Conservation (phyloP, 805 yeast genomes). For the Yueomyces sp. region DNA sequence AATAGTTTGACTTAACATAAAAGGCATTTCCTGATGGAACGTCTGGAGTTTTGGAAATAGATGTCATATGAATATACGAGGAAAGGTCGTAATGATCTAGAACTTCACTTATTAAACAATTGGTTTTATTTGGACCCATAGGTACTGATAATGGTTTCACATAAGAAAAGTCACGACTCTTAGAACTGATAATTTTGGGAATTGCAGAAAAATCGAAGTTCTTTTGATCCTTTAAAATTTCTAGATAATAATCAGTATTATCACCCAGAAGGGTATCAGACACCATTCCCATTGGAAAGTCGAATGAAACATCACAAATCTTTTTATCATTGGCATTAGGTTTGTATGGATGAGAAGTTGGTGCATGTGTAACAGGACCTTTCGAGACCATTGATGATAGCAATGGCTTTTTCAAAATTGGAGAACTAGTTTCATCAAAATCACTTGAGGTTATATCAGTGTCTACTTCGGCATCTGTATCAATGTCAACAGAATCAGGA, state of each 20-base stretch:
- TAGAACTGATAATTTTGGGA: constrained; percentile 25
- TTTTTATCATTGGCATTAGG: constrained; percentile 39
- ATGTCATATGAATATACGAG: constrained; percentile 35
- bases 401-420: no score
- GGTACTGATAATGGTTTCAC: constrained; percentile 52
- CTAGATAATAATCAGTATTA: constrained; percentile 32
- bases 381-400: not conserved
- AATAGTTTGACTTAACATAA: constrained; percentile 42
- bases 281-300: constrained; percentile 56
- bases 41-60: constrained; percentile 59
- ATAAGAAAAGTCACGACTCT: constrained; percentile 39
- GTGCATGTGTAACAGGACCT: constrained; percentile 35
- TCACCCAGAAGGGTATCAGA: constrained; percentile 50
- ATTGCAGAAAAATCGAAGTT: constrained; percentile 46
- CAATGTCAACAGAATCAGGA: constrained; percentile 11
- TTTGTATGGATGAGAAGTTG: constrained; percentile 33
- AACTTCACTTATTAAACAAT: constrained; percentile 48
- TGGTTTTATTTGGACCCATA: constrained; percentile 68
- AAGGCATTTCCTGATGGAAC: constrained; percentile 72
- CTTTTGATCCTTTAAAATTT: constrained; percentile 43
- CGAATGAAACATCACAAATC: constrained; percentile 37
- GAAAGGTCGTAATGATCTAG: constrained; percentile 39
- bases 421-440: constrained; percentile 15
- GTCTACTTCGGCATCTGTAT: constrained; percentile 15
- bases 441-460: constrained; percentile 22